phyloP scores from a whole-genome alignment of 1,284 basidiomycete species.

The Phellinidium pouzarii region DNA sequence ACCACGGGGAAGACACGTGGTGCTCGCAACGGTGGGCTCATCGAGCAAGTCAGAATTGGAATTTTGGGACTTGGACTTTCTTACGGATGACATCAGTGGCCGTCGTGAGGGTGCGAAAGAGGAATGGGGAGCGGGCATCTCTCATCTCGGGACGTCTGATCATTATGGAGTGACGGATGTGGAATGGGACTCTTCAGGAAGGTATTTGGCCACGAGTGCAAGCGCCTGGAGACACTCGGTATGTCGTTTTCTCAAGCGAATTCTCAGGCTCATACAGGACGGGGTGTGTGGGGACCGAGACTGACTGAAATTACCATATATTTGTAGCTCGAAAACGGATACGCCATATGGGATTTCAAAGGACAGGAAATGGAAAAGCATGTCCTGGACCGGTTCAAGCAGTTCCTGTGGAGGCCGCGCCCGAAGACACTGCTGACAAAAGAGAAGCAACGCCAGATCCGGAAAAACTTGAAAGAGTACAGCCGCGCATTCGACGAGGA shows the following conservation, averaged over 20 bases:
- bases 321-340: conserved; percentile 89
- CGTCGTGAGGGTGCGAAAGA: conserved; percentile 60
- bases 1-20: conserved; percentile 91
- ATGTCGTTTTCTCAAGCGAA: conserved; percentile 27
- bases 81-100: conserved; percentile 54
- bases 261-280: conserved; percentile 7
- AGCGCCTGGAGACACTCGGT: conserved; percentile 95
- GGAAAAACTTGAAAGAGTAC: conserved; percentile 90
- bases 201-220: conserved; percentile 90
- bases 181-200: conserved; percentile 97
- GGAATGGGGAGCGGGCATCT: conserved; percentile 85
- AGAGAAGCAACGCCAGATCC: conserved; percentile 84
- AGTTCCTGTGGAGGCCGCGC: conserved; percentile 96
- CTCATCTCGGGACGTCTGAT: conserved; percentile 84
- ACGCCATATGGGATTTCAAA: conserved; percentile 96
- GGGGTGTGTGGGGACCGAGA: conserved; percentile 1
- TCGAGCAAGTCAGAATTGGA: conserved; percentile 95
- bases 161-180: conserved; percentile 98
- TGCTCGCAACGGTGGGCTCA: conserved; percentile 93
- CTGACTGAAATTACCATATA: not conserved
- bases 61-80: conserved; percentile 98
- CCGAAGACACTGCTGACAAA: conserved; percentile 83
- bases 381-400: conserved; percentile 94
- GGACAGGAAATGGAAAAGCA: conserved; percentile 89
- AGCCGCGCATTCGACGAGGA: conserved; percentile 94